Base-by-base conservation (phyloP, 179 eudicot species). In the Heliamphora pulchella region DNA sequence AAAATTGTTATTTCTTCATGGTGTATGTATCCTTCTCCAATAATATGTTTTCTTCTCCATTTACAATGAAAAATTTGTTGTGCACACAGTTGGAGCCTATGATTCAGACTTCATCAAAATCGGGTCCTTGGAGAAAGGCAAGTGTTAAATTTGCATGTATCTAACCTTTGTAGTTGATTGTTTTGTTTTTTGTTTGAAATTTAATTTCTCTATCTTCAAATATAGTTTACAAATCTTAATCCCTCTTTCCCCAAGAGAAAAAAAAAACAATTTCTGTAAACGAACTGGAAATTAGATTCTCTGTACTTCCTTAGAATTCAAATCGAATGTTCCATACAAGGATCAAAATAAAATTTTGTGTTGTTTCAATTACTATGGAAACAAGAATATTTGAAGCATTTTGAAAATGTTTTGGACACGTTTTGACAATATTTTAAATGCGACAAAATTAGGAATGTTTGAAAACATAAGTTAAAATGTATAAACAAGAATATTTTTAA, bases 81-180 rank as follows among this genome's bases (percentile, higher is more conserved):
- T 73, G 39, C 11, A 51, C 76, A 43, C 73, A 73, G 76, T 20
- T 22, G n/a, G 76, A 53, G 47, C 76, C 76, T 22, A 46, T 15
- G 7, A 22, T 39, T 73, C 61, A 51, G 62, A 73, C 17, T 73
- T 73, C 76, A 22, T 73, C 76, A 73, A 73, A 73, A 73, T 51
- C 61, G 46, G 76, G 76, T 73, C 76, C 76, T 73, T 73, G 76
- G 76, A 73, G 76, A 22, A 73, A 73, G 76, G 76, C 46, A 31
- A 73, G 76, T 53, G 14, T 73, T 31, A 53, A 73, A 53, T 73
- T 73, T 53, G 61, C 58, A 8, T 66, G 39, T 2, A 66, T 66
- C 47, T 47, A 10, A 13, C 3, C 75, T 2, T 6, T 71, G 3
- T 71, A 71, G 6, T 71, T 71, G 2, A 8, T 73, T 20, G 39